phyloP scores from a whole-genome alignment of 805 yeast species.

The baker's yeast (Saccharomyces cerevisiae) region DNA sequence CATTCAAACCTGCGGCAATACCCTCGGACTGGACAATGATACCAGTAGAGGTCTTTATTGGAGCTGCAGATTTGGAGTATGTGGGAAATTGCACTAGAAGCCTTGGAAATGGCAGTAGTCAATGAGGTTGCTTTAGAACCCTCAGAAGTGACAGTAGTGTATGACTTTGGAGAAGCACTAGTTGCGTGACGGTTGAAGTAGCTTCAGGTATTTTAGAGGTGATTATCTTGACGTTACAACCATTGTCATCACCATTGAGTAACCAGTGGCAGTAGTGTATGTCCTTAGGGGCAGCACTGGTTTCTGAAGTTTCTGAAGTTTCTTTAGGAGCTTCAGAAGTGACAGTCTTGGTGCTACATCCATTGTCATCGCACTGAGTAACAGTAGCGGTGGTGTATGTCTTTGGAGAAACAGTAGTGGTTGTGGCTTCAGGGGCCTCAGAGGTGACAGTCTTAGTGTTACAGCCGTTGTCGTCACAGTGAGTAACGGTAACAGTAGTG shows the following conservation, averaged over 20 bases:
- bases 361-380: too few relatives aligned
- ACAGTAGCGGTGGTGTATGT: too few relatives aligned
- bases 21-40: constrained; percentile 1
- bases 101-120: not conserved
- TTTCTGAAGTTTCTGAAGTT: too few relatives aligned
- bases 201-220: not conserved
- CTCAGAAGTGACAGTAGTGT: too few relatives aligned
- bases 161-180: not conserved
- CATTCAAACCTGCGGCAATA: not conserved
- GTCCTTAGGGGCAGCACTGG: too few relatives aligned
- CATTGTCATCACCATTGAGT: not conserved
- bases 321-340: not conserved
- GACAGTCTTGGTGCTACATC: too few relatives aligned
- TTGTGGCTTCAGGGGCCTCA: not conserved
- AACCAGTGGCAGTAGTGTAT: too few relatives aligned
- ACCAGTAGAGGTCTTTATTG: too few relatives aligned
- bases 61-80: too few relatives aligned
- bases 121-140: not conserved
- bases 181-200: too few relatives aligned
- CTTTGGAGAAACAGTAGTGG: not conserved
- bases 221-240: not conserved
- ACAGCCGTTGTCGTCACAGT: not conserved
- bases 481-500: not conserved
- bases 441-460: not conserved
- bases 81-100: not conserved